Conservation (phyloP, 140 eudicot genomes). For the Anethum foeniculum region DNA sequence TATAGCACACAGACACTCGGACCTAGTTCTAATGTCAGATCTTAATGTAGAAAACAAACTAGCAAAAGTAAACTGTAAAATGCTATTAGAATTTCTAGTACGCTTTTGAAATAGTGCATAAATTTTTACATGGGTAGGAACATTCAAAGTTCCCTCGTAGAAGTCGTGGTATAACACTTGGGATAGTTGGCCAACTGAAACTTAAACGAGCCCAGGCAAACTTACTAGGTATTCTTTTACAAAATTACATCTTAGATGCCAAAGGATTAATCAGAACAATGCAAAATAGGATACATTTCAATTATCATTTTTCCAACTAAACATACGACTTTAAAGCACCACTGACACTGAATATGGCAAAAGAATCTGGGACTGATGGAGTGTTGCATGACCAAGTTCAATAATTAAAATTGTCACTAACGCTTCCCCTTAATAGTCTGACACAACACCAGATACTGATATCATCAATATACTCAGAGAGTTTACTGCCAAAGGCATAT, state of each 20-base stretch:
- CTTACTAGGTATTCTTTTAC: not conserved
- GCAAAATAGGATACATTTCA: too few relatives aligned
- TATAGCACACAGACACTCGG: not conserved
- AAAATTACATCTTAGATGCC: not conserved
- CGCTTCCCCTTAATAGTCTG: too few relatives aligned
- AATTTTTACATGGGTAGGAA: not conserved
- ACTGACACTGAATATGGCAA: not conserved
- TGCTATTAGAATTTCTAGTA: not conserved
- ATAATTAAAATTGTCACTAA: too few relatives aligned
- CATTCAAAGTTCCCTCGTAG: not conserved
- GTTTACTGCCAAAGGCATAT: not conserved
- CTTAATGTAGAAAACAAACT: not conserved
- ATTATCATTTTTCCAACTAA: not conserved
- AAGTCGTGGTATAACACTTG: too few relatives aligned
- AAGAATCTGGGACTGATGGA: not conserved
- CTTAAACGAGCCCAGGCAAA: not conserved
- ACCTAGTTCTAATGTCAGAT: not conserved
- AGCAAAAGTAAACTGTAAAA: not conserved
- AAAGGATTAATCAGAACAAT: not conserved
- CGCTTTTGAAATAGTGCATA: not conserved
- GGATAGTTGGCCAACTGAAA: not conserved
- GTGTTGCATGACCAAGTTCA: not conserved
- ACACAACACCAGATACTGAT: not conserved
- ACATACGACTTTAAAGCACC: not conserved
- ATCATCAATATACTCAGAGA: not conserved